Conservation (phyloP, 768 basidiomycete species). For the Mycena pura region DNA sequence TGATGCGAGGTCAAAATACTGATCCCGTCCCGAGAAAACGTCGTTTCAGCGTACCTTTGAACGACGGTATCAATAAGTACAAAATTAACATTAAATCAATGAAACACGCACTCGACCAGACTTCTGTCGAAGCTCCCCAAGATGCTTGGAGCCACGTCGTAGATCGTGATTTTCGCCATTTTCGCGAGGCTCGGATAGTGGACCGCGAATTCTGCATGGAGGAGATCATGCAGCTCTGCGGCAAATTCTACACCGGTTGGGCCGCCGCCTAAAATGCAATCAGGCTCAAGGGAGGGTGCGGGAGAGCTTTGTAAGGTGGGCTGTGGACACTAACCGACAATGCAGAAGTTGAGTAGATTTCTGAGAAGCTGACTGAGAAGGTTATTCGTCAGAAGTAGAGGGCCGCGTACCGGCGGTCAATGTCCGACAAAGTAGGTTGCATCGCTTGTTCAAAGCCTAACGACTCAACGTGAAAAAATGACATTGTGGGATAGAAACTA, state of each 20-base stretch:
- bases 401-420: slow-evolving; percentile 54
- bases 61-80: background rate
- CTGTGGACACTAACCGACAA: slow-evolving; percentile 65
- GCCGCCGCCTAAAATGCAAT: slow-evolving; percentile 60
- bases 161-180: slow-evolving; percentile 75
- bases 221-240: slow-evolving; percentile 81
- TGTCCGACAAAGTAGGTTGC: slow-evolving; percentile 77
- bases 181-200: slow-evolving; percentile 71
- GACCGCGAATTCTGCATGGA: slow-evolving; percentile 66
- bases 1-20: slow-evolving; percentile 74
- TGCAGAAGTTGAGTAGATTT: slow-evolving; percentile 83
- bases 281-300: background rate
- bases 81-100: background rate
- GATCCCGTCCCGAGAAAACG: slow-evolving; percentile 78
- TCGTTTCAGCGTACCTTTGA: slow-evolving; percentile 70
- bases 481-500: background rate
- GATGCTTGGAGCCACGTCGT: slow-evolving; percentile 83
- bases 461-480: background rate
- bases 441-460: slow-evolving; percentile 86
- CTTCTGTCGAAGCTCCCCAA: slow-evolving; percentile 76
- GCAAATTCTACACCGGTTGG: slow-evolving; percentile 86
- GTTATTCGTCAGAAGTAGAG: background rate
- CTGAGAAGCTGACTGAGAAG: slow-evolving; percentile 30
- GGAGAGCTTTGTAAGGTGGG: too few relatives aligned
- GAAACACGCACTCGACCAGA: slow-evolving; percentile 56